phyloP scores from a whole-genome alignment of 352 stramenopile species.

The Thalassiosira hispida region DNA sequence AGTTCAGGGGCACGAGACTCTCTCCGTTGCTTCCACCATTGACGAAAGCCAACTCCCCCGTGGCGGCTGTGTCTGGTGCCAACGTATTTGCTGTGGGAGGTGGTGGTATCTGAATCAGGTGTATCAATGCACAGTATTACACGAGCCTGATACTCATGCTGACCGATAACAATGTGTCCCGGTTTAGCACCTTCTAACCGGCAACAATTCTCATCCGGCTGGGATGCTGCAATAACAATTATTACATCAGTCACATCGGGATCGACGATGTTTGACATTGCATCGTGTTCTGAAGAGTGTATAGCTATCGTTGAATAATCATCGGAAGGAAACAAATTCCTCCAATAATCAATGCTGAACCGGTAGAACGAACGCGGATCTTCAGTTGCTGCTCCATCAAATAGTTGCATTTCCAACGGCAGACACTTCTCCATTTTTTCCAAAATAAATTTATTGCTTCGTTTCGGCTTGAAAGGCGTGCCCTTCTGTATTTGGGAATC shows the following conservation, averaged over 20 bases:
- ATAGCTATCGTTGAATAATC: slow-evolving; percentile 22
- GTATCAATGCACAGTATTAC: slow-evolving; percentile 13
- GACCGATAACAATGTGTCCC: background rate
- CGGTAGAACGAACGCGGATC: slow-evolving; percentile 9
- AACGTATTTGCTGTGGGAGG: too few species aligned
- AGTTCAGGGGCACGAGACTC: background rate
- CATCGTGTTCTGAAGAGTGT: background rate
- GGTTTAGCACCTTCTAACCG: background rate
- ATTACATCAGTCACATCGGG: background rate
- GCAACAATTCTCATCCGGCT: background rate
- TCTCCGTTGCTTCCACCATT: slow-evolving; percentile 18
- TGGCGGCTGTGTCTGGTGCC: slow-evolving; percentile 2
- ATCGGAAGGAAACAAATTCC: slow-evolving; percentile 16
- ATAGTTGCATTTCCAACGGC: background rate
- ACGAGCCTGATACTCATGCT: slow-evolving; percentile 4
- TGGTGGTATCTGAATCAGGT: background rate
- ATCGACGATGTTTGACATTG: background rate
- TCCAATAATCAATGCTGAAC: slow-evolving; percentile 25
- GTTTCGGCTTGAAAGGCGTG: slow-evolving; percentile 21
- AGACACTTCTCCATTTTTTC: slow-evolving; percentile 11
- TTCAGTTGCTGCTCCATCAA: background rate
- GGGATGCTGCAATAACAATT: background rate
- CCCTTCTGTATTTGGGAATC: slow-evolving; percentile 1
- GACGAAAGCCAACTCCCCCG: slow-evolving; percentile 1
- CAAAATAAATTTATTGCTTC: slow-evolving; percentile 6